Evolutionary conservation across 2,329 filamentous ascomycete species (phyloP), one percentile per base, ranked within the genome.

Genomic region (Aquanectria penicillioides): DNA sequence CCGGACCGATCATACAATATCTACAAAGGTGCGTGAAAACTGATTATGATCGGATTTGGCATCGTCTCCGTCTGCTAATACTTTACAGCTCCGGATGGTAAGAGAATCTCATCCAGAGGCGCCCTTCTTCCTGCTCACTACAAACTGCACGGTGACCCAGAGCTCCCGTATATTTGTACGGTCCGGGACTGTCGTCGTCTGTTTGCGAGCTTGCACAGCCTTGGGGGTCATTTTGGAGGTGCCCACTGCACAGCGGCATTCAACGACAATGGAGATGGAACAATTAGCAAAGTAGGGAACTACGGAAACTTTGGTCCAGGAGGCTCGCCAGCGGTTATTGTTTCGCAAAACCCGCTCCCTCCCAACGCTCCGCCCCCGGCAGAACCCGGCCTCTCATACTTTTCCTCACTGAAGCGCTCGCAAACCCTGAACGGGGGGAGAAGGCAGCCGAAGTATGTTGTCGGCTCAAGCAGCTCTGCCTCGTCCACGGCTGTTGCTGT

Each of bases 191-290:
- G 77, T 25, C 74, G 73, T 7, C 62, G 54, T 2, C 31, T 74
- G 5, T 73, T 77, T 17, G 25, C 44, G 5, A 57, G 12, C 2
- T 46, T 75, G 2, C 57, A 40, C 2, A 44, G 65, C 3, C 59
- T 75, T 5, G 64, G 63, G 4, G 65, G 66, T 1, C 73, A 75
- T 41, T 73, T 72, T 40, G 38, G 50, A 20, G 69, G 65, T 9
- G 61, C 50, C 0, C 73, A 75, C 25, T 65, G 53, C 22, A 53
- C 59, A 28, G 52, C 29, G 52, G 74, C 50, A 8, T 70, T 78
- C 40, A 78, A 80, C 23, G 78, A 80, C 49, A 80, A 80, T 23
- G 64, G 66, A 3, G 78, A 80, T 9, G 78, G 78, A 3, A 80
- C 77, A 0, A 47, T 80, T 9, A 70, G 74, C 13, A 58, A 70